phyloP scores from a whole-genome alignment of 257 asterid genomes.

The Misopates orontium region DNA sequence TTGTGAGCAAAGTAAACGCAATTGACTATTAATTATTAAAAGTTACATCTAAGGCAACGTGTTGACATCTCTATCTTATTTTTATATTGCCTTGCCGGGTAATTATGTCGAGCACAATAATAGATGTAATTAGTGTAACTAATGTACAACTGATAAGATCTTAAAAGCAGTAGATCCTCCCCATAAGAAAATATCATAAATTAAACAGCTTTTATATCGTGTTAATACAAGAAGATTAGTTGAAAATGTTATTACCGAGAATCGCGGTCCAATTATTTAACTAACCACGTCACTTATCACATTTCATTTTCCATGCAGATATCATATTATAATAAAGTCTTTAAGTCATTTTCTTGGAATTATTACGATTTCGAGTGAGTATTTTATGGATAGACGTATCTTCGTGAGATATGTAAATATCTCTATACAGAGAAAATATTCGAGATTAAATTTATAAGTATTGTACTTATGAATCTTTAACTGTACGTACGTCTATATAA shows the following conservation, averaged over 20 bases:
- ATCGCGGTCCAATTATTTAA: slow-evolving; percentile 6
- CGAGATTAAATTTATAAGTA: not conserved
- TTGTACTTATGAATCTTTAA: not conserved
- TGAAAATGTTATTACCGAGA: not conserved
- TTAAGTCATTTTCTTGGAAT: slow-evolving; percentile 11
- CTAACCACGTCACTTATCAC: not conserved
- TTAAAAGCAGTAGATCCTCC: not conserved
- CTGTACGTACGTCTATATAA: no score
- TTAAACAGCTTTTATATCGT: not conserved
- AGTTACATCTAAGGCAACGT: no score
- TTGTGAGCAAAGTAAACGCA: no score
- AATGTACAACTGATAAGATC: not conserved
- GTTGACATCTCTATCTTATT: no score
- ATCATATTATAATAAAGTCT: slow-evolving; percentile 17
- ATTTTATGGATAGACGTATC: not conserved
- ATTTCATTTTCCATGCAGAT: not conserved
- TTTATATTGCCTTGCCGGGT: no score
- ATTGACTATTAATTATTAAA: no score
- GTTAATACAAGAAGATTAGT: not conserved
- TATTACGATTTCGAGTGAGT: not conserved
- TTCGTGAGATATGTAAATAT: not conserved
- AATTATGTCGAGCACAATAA: no score
- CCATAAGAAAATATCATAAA: not conserved
- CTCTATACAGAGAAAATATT: not conserved
- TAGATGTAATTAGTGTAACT: no score